A percentile compares a stretch with the other conserved stretches of the same genome.
Conservation (phyloP, 164 flowering plant genomes). For the Sedum album region DNA sequence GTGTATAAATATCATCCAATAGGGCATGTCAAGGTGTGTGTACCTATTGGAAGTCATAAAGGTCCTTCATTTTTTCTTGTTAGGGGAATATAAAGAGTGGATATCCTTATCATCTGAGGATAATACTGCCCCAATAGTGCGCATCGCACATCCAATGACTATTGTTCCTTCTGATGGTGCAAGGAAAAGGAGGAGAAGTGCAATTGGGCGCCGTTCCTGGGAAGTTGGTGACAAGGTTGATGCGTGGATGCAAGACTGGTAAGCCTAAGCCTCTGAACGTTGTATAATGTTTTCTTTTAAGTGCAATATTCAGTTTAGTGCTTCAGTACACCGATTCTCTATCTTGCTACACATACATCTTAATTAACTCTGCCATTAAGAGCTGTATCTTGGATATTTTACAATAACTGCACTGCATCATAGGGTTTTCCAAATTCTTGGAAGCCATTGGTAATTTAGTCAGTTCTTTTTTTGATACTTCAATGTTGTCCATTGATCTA, state of each 20-base stretch:
- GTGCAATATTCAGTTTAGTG: neutral
- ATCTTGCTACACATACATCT: neutral
- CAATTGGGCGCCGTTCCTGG: conserved; percentile 57
- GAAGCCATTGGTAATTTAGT: neutral
- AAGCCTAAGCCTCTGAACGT: conserved; percentile 20
- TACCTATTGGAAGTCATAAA: neutral
- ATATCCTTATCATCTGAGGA: conserved; percentile 47
- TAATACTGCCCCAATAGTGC: conserved; percentile 53
- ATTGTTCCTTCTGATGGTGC: conserved; percentile 51
- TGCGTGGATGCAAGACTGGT: conserved; percentile 80
- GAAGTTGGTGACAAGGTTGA: conserved; percentile 91
- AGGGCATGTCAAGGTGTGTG: neutral
- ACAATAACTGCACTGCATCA: neutral
- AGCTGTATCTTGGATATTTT: neutral
- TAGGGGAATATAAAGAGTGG: conserved; percentile 63
- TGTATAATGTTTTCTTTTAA: neutral
- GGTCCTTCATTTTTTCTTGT: conserved; percentile 21
- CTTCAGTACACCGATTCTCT: neutral
- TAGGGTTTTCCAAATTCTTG: neutral
- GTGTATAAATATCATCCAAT: neutral
- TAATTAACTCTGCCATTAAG: too few species aligned
- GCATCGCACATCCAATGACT: conserved; percentile 61
- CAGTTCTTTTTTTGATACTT: too few species aligned
- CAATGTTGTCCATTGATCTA: neutral
- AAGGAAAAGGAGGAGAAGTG: conserved; percentile 76